These are phyloP conservation scores for Salix exigua DNA, from an alignment of 345 rosid genomes.

Conservation along the genomic window DNA sequence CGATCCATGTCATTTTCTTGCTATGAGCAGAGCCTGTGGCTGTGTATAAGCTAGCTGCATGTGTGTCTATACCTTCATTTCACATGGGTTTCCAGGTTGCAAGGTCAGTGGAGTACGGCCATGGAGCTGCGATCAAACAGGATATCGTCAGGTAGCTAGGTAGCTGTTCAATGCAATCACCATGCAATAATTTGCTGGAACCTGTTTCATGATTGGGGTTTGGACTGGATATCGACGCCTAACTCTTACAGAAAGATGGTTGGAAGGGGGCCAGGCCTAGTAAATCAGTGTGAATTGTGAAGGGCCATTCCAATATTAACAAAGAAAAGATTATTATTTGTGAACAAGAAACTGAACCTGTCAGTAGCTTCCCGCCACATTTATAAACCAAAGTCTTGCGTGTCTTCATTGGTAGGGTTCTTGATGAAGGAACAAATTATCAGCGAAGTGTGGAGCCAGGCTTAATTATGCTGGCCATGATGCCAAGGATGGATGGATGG, in stretches of 20 bases:
- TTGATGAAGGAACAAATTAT: background rate
- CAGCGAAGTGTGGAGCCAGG: background rate
- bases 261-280: background rate
- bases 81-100: background rate
- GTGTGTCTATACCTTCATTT: background rate
- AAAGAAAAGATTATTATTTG: background rate
- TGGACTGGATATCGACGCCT: background rate
- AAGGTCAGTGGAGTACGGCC: background rate
- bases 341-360: background rate
- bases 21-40: too few relatives aligned
- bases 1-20: background rate
- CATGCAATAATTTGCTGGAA: background rate
- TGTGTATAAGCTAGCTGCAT: too few relatives aligned
- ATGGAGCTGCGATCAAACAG: background rate
- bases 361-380: background rate
- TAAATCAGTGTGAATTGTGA: background rate
- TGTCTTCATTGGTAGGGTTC: constrained; percentile 1
- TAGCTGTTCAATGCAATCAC: background rate
- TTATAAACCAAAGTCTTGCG: background rate
- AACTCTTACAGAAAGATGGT: background rate
- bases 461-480: background rate
- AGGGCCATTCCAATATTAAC: background rate
- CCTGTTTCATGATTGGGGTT: background rate
- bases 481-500: background rate
- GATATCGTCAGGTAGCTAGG: background rate